Evolutionary conservation across 2,329 filamentous ascomycete genomes (phyloP), one percentile per base, ranked within the genome.

Genomic region (Fusarium sp.): DNA sequence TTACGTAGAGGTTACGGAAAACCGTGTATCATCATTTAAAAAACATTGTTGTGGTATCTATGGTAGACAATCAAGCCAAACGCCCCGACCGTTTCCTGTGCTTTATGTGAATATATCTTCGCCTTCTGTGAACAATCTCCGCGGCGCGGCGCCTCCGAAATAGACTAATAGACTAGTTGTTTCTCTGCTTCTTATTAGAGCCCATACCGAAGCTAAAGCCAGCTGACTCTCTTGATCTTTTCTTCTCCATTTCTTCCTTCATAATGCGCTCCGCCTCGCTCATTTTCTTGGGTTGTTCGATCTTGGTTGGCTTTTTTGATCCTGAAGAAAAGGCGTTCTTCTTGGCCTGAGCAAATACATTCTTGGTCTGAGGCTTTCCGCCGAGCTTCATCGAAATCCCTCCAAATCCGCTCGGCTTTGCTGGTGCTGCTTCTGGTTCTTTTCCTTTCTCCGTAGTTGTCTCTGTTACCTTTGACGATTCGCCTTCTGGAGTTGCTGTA

Each of bases 201-300:
- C 80, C 77, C 45, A 82, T 83, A 19, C 78, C 80, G 51, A 82
- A 82, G 1, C 79, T 80, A 51, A 82, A 82, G 0, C 83, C 83
- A 2, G 77, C 77, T 6, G 75, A 75, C 11, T 83, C 85, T 46
- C 87, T 81, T 32, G 83, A 78, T 55, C 89, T 83, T 75, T 93
- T 94, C 67, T 85, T 83, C 71, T 93, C 91, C 78, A 93, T 85
- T 74, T 94, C 91, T 71, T 92, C 90, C 77, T 91, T 92, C 94
- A 97, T 97, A 73, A 96, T 96, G 52, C 91, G 86, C 79, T 95
- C 93, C 4, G 90, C 91, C 75, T 96, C 93, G 73, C 91, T 95
- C 86, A 97, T 95, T 73, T 92, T 96, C 83, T 92, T 93, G 3
- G 88, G 89, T 54, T 86, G 85, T 63, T 88, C 88, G 5, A 86